Percentiles rank a stretch among this genome's conserved stretches.
These are phyloP conservation scores for Bisporella sp. DNA, from an alignment of 2,329 filamentous ascomycete species.

Conservation along the genomic window DNA sequence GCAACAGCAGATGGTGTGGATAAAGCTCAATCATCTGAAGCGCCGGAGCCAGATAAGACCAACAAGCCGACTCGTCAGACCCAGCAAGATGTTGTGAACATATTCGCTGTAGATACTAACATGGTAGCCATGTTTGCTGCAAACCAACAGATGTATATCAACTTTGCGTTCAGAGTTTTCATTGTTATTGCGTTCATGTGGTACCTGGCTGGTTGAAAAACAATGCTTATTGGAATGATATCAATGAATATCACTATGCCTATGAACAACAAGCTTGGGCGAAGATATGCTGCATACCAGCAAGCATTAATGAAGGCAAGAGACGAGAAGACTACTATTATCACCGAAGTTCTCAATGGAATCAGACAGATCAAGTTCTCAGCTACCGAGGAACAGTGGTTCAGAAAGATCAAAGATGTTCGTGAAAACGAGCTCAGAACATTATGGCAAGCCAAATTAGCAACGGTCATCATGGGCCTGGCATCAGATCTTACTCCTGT, in stretches of 20 bases:
- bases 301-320: conserved; percentile 65
- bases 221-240: conserved; percentile 56
- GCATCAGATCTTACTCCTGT: conserved; percentile 66
- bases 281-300: conserved; percentile 54
- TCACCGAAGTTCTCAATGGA: conserved; percentile 68
- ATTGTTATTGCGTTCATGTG: conserved; percentile 59
- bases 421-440: conserved; percentile 59
- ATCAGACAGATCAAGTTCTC: conserved; percentile 81
- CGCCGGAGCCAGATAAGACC: conserved; percentile 1
- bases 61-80: conserved; percentile 32
- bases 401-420: conserved; percentile 57
- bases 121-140: conserved; percentile 58
- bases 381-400: conserved; percentile 66
- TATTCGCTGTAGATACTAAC: conserved; percentile 65
- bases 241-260: conserved; percentile 57
- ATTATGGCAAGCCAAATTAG: conserved; percentile 42
- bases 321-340: conserved; percentile 64
- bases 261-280: conserved; percentile 58
- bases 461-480: conserved; percentile 15
- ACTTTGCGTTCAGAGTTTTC: conserved; percentile 51
- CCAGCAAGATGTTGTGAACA: conserved; percentile 64
- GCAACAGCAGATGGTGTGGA: background rate
- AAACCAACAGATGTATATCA: conserved; percentile 56
- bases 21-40: background rate
- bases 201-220: conserved; percentile 63